Conservation (phyloP, 2,329 filamentous ascomycete species). For the Rugonectria rugulosa region DNA sequence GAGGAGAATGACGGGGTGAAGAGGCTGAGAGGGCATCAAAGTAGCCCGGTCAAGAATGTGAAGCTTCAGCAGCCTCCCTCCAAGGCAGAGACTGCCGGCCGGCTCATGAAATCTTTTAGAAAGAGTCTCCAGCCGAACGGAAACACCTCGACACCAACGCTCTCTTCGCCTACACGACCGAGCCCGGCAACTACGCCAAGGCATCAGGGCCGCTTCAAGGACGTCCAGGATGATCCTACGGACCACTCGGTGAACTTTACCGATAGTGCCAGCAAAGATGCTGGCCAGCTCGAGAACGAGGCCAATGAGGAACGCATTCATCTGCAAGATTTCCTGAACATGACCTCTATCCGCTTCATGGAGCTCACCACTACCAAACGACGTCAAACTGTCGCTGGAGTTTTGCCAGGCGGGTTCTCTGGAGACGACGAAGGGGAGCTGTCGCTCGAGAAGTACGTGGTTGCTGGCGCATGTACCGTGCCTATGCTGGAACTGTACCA, state of each 20-base stretch:
- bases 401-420: constrained; percentile 51
- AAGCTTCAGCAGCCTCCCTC: constrained; percentile 73
- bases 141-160: constrained; percentile 51
- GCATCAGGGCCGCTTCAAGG: constrained; percentile 62
- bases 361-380: constrained; percentile 96
- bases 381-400: constrained; percentile 72
- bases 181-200: constrained; percentile 62
- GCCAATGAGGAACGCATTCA: constrained; percentile 71
- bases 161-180: constrained; percentile 57
- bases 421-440: constrained; percentile 57
- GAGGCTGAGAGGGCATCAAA: constrained; percentile 73
- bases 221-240: constrained; percentile 58
- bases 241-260: constrained; percentile 54
- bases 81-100: constrained; percentile 71
- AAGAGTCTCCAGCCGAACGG: constrained; percentile 55
- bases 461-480: constrained; percentile 88
- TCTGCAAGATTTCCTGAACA: constrained; percentile 89
- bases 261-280: constrained; percentile 50
- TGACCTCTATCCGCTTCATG: constrained; percentile 98
- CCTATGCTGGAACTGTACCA: constrained; percentile 95
- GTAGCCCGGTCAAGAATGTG: constrained; percentile 80
- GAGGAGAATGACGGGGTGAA: constrained; percentile 70
- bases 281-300: constrained; percentile 55
- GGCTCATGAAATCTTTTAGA: constrained; percentile 58
- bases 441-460: constrained; percentile 78